These are phyloP conservation scores for Fusarium guadeloupense DNA, from an alignment of 2,329 filamentous ascomycete species.

Conservation along the genomic window DNA sequence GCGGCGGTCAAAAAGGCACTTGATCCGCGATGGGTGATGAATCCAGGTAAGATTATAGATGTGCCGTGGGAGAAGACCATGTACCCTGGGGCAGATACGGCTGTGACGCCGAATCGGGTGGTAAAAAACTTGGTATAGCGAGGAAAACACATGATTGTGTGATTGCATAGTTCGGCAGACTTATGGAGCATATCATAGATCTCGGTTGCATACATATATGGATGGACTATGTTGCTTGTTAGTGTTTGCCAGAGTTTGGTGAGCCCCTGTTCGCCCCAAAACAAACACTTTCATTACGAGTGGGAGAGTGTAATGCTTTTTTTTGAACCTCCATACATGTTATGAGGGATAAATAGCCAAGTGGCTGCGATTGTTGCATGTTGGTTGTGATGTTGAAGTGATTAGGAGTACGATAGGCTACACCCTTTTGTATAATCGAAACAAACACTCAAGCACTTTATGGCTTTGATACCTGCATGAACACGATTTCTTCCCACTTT, in stretches of 20 bases:
- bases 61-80: constrained; percentile 53
- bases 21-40: constrained; percentile 89
- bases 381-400: not conserved
- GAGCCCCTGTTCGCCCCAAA: not conserved
- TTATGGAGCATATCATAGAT: not conserved
- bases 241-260: not conserved
- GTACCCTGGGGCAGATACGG: constrained; percentile 26
- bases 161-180: not conserved
- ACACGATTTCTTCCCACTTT: no score
- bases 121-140: constrained; percentile 14
- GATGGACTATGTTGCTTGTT: not conserved
- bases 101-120: constrained; percentile 39
- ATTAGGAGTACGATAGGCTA: not conserved
- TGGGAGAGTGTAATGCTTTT: not conserved
- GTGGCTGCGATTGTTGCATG: no score
- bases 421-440: not conserved
- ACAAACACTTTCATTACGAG: not conserved
- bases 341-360: not conserved
- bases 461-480: not conserved
- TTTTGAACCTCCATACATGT: not conserved
- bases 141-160: not conserved
- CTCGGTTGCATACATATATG: not conserved
- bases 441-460: not conserved
- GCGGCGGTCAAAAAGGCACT: constrained; percentile 82
- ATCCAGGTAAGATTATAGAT: constrained; percentile 92